Base-by-base conservation (phyloP, 1,139 yeast genomes). In the Geotrichum macrosporum region DNA sequence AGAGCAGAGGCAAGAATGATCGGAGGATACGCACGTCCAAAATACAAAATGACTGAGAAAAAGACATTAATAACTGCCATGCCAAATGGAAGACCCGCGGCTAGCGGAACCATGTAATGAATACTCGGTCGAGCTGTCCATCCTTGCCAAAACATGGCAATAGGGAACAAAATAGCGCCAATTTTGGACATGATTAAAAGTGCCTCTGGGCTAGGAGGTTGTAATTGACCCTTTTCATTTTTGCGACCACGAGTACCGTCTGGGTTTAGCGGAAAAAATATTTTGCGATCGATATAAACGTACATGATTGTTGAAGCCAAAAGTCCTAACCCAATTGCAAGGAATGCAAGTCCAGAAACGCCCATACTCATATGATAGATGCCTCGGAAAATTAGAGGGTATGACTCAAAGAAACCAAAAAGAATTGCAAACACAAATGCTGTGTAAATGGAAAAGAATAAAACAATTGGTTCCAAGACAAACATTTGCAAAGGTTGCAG, bases 1-100 rank as follows among this genome's bases (percentile, higher is more conserved):
- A 84, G 63, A 1, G 89, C 86, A 19, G 87, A 80, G 0, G 94
- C 92, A 33, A 83, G 81, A 31, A 76, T 73, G 39, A 77, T 63
- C 42, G 92, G 87, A 32, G 94, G 89, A 64, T 80, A 84, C 3
- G 84, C 65, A 72, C 78, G 72, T 37, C 85, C 70, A 62, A 83
- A 81, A 64, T 84, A 84, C 47, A 77, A 72, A 59, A 84, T 70
- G 41, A 80, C 77, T n/a, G 84, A 69, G 64, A 82, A 81, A 70
- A 84, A 84, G 46, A 84, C 76, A 57, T 82, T 68, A 50, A 84
- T 74, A 55, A 84, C 70, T 3, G 88, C 84, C 62, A 81, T 81
- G 0, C 94, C 94, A 61, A 84, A 84, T 27, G 88, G 86, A 37
- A 80, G 74, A 52, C 88, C 92, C 0, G 89, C 78, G 24, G 81